Evolutionary conservation across 2,329 filamentous ascomycete genomes (phyloP), one percentile per base, ranked within the genome.

Genomic region (Fusarium lateritium): DNA sequence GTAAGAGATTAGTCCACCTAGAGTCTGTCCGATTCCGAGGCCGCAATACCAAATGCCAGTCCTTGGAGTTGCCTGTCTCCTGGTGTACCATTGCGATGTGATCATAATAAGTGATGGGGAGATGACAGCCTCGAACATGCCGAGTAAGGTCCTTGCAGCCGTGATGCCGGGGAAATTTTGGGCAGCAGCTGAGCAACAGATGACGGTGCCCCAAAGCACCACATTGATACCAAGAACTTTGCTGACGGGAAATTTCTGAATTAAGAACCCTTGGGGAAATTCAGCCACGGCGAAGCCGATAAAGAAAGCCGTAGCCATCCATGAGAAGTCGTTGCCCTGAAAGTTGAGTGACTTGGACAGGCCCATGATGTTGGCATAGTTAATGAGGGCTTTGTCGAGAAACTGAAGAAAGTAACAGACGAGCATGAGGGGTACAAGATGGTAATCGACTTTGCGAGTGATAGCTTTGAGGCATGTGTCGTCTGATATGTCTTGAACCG

Each of bases 301-400:
- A 4, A 60, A 60, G 13, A 60, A 60, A 4, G 56, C 53, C 7
- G 56, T 60, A 2, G 56, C 56, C 56, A 60, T 60, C 56, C 56
- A 60, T 2, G 56, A 60, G 5, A 60, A 60, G 7, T 60, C 56
- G 31, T 60, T 60, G 5, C 56, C 56, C 3, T 11, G 47, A n/a
- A 60, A 60, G 2, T 60, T 17, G n/a, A 60, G 53, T 2, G 38
- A 58, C 4, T 47, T 54, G 0, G 56, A 60, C 3, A 60, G 56
- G 2, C 56, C 53, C 56, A 60, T 60, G n/a, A 60, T 60, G 22
- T 60, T 60, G 11, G 56, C 56, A 10, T 60, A 60, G 28, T 60
- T 60, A 21, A 60, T 58, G 5, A 60, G 56, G 5, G 39, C 56
- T 42, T 60, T 60, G 6, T 60, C 56, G 7, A 60, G 56, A 15